Base-by-base conservation (phyloP, 164 flowering plant species). In the Brasenia schreberi region DNA sequence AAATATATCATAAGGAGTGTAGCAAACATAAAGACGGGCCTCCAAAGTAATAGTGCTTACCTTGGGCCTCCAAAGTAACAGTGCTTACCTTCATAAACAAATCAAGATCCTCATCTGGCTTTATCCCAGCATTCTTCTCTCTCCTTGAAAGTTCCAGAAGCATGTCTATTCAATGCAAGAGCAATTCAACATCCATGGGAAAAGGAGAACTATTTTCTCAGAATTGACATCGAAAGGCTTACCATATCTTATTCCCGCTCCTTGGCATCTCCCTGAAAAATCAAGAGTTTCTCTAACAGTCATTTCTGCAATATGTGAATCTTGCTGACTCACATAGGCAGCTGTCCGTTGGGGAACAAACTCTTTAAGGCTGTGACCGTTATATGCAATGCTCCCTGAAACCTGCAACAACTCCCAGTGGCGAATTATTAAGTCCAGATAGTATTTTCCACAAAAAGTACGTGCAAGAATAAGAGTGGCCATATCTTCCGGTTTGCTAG, bases 101-200 rank as follows among this genome's bases (percentile, higher is more conserved):
- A 73, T 95, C 99, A 76, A 95, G 93, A 82, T 95, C 99, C 76
- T 87, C 97, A 72, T 92, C 99, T 23, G 99, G 97, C 75, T 84
- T 90, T 61, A 87, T 79, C 64, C 94, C 90, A 61, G 85, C 83
- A 42, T 72, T 70, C 79, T 95, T 95, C 73, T 95, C 99, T 69
- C 99, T 87, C 79, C 97, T 85, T 56, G 92, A 67, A 62, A 95
- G 97, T 71, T 94, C 99, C 88, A 85, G 14, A 68, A 94, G 89
- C 99, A 94, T 91, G 76, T 91, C 98, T 94, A 66, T 49, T 49
- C 56, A 49, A 49, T 49, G 12, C 59, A 43, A 61, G 67, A 72
- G 44, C 17, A 19, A 27, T 61, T 19, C n/a, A 72, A 43, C 62
- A 14, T 18, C 17, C 62, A 58, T 27, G 58, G 23, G 43, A 23